These are phyloP conservation scores for Apiospora malaysiana DNA, from an alignment of 2,329 filamentous ascomycete species.

Conservation along the genomic window DNA sequence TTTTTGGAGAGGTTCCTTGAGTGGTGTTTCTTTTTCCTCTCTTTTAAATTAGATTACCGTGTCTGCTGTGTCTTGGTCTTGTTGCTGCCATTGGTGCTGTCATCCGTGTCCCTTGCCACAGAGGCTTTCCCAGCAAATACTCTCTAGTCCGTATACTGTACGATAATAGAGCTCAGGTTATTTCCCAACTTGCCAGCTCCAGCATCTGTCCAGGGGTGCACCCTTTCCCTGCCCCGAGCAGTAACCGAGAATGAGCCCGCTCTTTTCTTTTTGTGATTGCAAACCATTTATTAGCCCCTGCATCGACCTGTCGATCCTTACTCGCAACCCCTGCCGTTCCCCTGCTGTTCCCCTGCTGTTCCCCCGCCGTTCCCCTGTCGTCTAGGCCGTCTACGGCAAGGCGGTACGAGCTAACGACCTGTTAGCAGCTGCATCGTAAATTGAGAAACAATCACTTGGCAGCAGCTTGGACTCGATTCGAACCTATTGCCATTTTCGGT, in stretches of 20 bases:
- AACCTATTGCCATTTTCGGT: not conserved
- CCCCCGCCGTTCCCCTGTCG: not conserved
- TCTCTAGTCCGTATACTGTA: no score
- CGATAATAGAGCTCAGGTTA: not conserved
- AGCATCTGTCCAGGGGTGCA: not conserved
- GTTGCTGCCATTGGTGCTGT: not conserved
- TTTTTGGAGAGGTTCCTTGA: not conserved
- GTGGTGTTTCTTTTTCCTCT: no score
- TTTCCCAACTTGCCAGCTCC: not conserved
- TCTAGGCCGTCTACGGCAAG: not conserved
- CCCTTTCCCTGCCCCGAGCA: no score
- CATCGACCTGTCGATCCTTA: constrained; percentile 9
- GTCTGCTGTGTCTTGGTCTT: not conserved
- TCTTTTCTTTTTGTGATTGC: not conserved
- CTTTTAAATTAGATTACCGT: no score
- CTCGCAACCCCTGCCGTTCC: not conserved
- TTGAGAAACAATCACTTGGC: not conserved
- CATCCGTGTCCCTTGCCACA: no score
- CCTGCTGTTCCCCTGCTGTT: not conserved
- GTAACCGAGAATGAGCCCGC: not conserved
- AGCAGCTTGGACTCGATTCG: constrained; percentile 5
- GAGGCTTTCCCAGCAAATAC: not conserved
- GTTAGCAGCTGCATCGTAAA: constrained; percentile 5
- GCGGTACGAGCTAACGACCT: constrained; percentile 7
- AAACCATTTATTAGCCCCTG: constrained; percentile 1